These are phyloP conservation scores for Schoenoplectus triqueter DNA, from an alignment of 202 grass and related monocot genomes.

Conservation along the genomic window DNA sequence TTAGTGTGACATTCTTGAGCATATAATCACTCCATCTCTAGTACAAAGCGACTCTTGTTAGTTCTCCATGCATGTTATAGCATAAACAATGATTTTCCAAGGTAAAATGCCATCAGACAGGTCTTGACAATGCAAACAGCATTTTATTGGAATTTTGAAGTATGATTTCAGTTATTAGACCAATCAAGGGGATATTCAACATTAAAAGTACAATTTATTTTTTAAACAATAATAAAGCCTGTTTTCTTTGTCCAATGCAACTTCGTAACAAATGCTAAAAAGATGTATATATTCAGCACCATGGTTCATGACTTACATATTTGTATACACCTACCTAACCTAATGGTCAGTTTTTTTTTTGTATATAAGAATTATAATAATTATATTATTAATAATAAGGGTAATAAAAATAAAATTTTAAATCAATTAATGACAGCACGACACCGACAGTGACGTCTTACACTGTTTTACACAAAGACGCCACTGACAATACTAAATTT, in stretches of 20 bases:
- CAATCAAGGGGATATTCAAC: not conserved
- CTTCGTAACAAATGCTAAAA: not conserved
- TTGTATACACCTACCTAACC: not conserved
- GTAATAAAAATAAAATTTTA: too few species aligned
- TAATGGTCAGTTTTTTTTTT: not conserved
- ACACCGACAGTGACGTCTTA: too few species aligned
- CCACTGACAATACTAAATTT: too few species aligned
- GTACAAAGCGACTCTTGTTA: not conserved
- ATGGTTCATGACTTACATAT: not conserved
- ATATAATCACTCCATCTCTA: slow-evolving; percentile 47
- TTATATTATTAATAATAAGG: too few species aligned
- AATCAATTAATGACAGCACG: too few species aligned
- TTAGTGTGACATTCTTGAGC: slow-evolving; percentile 24
- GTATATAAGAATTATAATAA: too few species aligned
- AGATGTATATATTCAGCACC: not conserved
- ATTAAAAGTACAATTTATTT: not conserved
- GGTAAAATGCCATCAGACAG: not conserved
- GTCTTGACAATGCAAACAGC: not conserved
- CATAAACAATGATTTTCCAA: not conserved
- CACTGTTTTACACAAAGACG: too few species aligned
- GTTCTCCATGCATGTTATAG: not conserved
- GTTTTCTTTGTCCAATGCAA: not conserved
- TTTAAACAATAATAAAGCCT: not conserved
- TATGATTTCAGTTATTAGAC: not conserved
- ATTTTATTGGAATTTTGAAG: not conserved